These are phyloP conservation scores for Xylariales sp. DNA, from an alignment of 2,329 filamentous ascomycete species.

Conservation along the genomic window DNA sequence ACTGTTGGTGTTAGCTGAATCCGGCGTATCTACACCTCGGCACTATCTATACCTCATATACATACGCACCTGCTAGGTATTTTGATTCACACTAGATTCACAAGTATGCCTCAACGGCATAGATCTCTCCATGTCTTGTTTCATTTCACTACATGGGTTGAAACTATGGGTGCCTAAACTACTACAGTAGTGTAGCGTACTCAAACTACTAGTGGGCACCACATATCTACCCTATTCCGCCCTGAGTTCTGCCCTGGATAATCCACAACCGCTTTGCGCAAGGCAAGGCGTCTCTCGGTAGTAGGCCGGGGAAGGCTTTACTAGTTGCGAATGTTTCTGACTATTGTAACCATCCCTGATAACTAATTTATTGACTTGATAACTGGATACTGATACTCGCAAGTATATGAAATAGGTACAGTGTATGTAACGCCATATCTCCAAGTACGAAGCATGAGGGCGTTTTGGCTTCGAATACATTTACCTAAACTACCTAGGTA, in stretches of 20 bases:
- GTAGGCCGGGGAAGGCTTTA: conserved; percentile 2
- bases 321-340: conserved; percentile 10
- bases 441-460: neutral
- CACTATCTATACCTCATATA: too few relatives aligned
- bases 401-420: neutral
- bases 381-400: neutral
- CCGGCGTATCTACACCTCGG: neutral
- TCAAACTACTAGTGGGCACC: neutral
- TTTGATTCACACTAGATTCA: conserved; percentile 3
- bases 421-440: neutral
- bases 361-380: conserved; percentile 3
- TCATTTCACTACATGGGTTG: neutral
- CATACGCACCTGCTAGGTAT: neutral
- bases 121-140: conserved; percentile 7
- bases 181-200: too few relatives aligned
- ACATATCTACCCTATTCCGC: neutral
- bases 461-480: neutral
- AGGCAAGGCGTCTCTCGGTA: conserved; percentile 3
- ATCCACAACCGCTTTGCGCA: neutral
- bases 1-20: neutral
- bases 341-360: conserved; percentile 16
- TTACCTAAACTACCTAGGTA: neutral
- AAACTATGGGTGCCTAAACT: neutral
- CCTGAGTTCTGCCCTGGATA: neutral
- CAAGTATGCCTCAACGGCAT: conserved; percentile 8